Evolutionary conservation across 768 basidiomycete species (phyloP).

Genomic region (Trametes villosa): DNA sequence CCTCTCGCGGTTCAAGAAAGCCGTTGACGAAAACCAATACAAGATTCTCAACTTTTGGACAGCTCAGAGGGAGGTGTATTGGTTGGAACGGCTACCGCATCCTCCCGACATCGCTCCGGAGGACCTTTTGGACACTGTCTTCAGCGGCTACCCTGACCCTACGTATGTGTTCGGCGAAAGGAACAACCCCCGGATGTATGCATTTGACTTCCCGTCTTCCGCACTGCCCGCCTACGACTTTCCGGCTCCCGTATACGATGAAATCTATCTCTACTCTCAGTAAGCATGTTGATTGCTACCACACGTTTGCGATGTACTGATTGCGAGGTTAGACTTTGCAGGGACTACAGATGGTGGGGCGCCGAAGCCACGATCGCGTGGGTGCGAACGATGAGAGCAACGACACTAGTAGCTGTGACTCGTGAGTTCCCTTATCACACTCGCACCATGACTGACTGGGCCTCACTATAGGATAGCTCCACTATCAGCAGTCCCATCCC

Average conservation of each 20-base stretch:
- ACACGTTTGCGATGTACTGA: not conserved
- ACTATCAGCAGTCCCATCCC: too few relatives aligned
- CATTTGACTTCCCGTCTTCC: not conserved
- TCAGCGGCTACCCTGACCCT: not conserved
- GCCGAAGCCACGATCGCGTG: too few relatives aligned
- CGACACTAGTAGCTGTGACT: too few relatives aligned
- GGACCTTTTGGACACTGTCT: not conserved
- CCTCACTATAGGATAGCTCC: too few relatives aligned
- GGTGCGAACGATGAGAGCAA: too few relatives aligned
- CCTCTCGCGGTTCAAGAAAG: too few relatives aligned
- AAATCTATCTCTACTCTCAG: not conserved
- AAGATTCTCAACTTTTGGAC: too few relatives aligned
- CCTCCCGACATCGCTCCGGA: not conserved
- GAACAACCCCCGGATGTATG: not conserved
- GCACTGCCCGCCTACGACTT: not conserved
- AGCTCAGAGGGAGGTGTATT: too few relatives aligned
- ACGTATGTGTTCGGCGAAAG: not conserved
- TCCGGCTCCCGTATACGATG: not conserved
- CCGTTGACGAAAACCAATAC: too few relatives aligned
- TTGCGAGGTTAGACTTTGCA: not conserved
- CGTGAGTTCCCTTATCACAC: too few relatives aligned
- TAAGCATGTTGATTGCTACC: not conserved
- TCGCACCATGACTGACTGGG: too few relatives aligned
- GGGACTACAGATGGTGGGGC: not conserved
- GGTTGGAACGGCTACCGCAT: too few relatives aligned